A percentile compares a stretch with the other conserved stretches of the same genome.
Evolutionary conservation across 2,329 filamentous ascomycete genomes (phyloP).

Genomic region (Pleurostoma richardsiae): DNA sequence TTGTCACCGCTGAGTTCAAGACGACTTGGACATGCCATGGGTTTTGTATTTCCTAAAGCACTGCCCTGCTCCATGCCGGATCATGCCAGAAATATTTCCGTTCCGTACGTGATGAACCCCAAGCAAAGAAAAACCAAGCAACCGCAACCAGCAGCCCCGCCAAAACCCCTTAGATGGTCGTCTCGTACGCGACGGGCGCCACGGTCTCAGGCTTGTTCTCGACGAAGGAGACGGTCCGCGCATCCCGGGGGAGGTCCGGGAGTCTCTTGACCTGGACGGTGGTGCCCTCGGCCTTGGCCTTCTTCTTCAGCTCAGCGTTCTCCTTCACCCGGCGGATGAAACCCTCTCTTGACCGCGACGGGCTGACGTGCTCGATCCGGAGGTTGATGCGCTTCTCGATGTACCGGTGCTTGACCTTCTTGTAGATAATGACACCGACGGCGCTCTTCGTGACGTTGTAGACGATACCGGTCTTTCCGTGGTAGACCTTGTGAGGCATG

Average conservation of each 20-base stretch:
- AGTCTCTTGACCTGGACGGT: slow-evolving; percentile 91
- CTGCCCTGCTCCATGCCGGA: slow-evolving; percentile 23
- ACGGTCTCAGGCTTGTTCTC: slow-evolving; percentile 89
- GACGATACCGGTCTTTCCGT: slow-evolving; percentile 96
- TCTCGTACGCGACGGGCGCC: slow-evolving; percentile 92
- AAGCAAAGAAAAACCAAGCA: slow-evolving; percentile 26
- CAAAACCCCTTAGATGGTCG: slow-evolving; percentile 73
- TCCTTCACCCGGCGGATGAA: slow-evolving; percentile 95
- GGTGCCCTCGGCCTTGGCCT: slow-evolving; percentile 86
- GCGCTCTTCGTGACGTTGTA: slow-evolving; percentile 99
- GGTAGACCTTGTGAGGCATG: slow-evolving; percentile 99
- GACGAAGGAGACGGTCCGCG: slow-evolving; percentile 72
- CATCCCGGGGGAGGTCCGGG: slow-evolving; percentile 72
- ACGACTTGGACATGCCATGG: slow-evolving; percentile 17
- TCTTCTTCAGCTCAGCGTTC: slow-evolving; percentile 87
- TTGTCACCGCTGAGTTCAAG: too few relatives aligned
- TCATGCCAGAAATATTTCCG: slow-evolving; percentile 25
- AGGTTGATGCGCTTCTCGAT: slow-evolving; percentile 99
- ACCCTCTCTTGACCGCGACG: slow-evolving; percentile 93
- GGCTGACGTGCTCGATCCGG: slow-evolving; percentile 93
- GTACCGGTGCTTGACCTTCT: slow-evolving; percentile 99
- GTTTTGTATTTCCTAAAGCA: slow-evolving; percentile 25
- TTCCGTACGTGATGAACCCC: slow-evolving; percentile 26
- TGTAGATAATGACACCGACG: slow-evolving; percentile 98
- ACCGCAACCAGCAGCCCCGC: slow-evolving; percentile 11